phyloP scores from a whole-genome alignment of 768 basidiomycete species.

The Daedaleopsis sinensis region DNA sequence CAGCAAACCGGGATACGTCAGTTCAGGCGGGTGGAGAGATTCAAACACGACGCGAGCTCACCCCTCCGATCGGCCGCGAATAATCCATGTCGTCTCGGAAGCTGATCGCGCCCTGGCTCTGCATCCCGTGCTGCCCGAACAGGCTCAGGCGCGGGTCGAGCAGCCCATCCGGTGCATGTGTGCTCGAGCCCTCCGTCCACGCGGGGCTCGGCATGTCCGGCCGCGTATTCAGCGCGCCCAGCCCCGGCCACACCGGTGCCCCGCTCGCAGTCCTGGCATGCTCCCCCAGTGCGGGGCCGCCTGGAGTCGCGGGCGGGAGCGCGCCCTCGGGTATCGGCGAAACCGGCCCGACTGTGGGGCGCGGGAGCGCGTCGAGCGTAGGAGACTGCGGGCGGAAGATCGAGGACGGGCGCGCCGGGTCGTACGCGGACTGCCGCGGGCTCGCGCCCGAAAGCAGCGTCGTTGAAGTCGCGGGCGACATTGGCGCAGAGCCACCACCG shows the following conservation, averaged over 20 bases:
- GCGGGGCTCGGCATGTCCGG: constrained; percentile 28
- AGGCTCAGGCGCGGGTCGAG: constrained; percentile 24
- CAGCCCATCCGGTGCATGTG: constrained; percentile 27
- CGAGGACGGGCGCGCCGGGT: constrained; percentile 12
- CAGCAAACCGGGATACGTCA: constrained; percentile 3
- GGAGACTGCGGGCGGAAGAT: constrained; percentile 22
- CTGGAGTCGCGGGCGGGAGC: neutral
- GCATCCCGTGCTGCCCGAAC: constrained; percentile 21
- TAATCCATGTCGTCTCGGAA: constrained; percentile 33
- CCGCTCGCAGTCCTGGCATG: constrained; percentile 1
- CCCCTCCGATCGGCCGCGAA: constrained; percentile 31
- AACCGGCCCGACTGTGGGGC: neutral
- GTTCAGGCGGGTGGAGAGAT: neutral
- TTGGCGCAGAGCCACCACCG: neutral
- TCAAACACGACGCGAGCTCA: constrained; percentile 10
- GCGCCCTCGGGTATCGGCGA: constrained; percentile 7
- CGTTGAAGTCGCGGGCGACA: constrained; percentile 3
- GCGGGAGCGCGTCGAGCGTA: neutral
- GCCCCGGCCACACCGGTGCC: constrained; percentile 21
- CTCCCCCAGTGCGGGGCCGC: neutral
- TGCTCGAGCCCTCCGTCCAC: constrained; percentile 26
- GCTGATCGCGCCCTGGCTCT: constrained; percentile 30
- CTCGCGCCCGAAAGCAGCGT: neutral
- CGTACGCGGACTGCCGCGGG: constrained; percentile 4
- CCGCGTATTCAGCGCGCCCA: constrained; percentile 6